Evolutionary conservation across 352 stramenopile species (phyloP).

Genomic region (Blastocystis hominis): DNA sequence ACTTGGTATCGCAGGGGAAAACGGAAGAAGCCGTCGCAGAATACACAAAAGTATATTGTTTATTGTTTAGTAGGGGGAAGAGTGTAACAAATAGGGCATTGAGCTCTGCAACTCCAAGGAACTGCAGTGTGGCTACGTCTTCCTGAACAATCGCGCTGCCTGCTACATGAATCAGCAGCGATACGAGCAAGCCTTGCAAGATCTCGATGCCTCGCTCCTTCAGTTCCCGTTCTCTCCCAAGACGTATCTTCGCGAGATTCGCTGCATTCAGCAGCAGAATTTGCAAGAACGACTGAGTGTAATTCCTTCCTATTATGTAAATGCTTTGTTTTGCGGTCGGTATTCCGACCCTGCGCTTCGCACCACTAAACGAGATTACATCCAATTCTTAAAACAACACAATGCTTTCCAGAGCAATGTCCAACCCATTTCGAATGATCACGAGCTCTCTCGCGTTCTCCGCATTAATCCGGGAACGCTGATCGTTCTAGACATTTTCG

Average conservation of each 20-base stretch:
- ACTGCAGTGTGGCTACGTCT: conserved; percentile 5
- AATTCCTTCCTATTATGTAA: neutral
- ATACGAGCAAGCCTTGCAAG: neutral
- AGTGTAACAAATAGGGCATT: neutral
- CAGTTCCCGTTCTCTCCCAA: neutral
- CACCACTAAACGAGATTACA: neutral
- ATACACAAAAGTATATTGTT: neutral
- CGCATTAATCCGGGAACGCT: conserved; percentile 3
- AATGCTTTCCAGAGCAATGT: neutral
- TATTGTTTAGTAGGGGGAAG: neutral
- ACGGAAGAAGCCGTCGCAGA: neutral
- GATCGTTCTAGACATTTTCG: conserved; percentile 29
- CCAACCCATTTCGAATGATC: neutral
- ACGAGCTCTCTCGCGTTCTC: neutral
- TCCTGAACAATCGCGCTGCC: conserved; percentile 44
- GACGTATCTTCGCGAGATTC: conserved; percentile 5
- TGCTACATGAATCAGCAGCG: conserved; percentile 33
- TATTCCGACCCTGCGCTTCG: neutral
- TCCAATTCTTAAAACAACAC: neutral
- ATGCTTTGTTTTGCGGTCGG: neutral
- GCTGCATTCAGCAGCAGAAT: neutral
- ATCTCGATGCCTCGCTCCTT: neutral
- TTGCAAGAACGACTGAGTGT: neutral
- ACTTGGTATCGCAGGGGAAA: neutral
- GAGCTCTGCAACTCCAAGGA: neutral